phyloP scores from a whole-genome alignment of 768 basidiomycete genomes.

The Zangia roseola region DNA sequence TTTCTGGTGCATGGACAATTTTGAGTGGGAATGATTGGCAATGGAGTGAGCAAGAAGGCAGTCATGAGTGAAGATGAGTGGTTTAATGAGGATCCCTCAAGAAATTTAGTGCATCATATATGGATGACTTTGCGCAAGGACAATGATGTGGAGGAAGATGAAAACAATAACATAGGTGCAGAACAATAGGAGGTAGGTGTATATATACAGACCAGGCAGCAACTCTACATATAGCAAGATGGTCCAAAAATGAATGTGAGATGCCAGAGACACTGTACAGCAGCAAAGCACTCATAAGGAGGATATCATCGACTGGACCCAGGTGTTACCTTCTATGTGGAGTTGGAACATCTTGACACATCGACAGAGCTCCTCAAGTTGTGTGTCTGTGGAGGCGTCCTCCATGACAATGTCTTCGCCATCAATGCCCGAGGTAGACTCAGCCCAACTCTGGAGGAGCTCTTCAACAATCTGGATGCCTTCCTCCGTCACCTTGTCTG shows the following conservation, averaged over 20 bases:
- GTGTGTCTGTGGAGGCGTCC: conserved; percentile 39
- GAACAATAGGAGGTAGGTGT: conserved; percentile 9
- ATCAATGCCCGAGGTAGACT: conserved; percentile 33
- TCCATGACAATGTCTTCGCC: conserved; percentile 51
- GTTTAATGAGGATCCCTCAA: no score
- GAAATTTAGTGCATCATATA: no score
- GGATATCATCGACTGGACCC: conserved; percentile 64
- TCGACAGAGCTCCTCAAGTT: conserved; percentile 49
- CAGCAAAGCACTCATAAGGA: conserved; percentile 30
- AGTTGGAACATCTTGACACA: conserved; percentile 66
- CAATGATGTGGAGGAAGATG: conserved; percentile 5
- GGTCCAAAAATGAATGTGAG: conserved; percentile 1
- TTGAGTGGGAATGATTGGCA: no score
- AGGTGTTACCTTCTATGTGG: conserved; percentile 73
- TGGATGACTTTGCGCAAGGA: no score
- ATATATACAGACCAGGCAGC: conserved; percentile 13
- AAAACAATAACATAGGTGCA: conserved; percentile 8
- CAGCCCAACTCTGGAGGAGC: conserved; percentile 68
- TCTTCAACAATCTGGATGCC: conserved; percentile 81
- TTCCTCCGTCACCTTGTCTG: conserved; percentile 64
- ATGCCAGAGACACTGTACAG: no score
- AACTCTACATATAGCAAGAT: neutral
- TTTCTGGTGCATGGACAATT: no score
- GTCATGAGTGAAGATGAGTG: no score
- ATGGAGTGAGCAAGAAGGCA: no score